Evolutionary conservation across 202 grass and related monocot genomes (phyloP), one percentile per base, ranked within the genome.

Genomic region (Digitaria exilis): DNA sequence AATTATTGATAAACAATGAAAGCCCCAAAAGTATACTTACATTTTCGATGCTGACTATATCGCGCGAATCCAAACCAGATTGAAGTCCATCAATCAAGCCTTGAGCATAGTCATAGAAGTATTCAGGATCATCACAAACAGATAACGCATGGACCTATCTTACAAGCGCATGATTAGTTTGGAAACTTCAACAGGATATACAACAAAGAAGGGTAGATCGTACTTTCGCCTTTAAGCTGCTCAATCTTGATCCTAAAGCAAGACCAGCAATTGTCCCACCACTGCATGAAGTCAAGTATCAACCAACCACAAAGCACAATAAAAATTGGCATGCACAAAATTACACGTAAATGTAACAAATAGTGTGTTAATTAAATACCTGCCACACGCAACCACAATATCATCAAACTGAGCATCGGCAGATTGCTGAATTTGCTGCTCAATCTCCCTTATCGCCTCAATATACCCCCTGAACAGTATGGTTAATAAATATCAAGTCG

Each of bases 181-280:
- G 32, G 26, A 76, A 71, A 78, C 4, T 84, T 84, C 24, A 77
- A 3, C 16, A 71, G 17, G 15, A 67, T 54, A 80, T 7, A 78
- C 45, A 80, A 62, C 24, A 74, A 44, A 51, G 29, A 87, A 90
- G 45, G 48, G 50, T 68, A 52, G 18, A 32, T 46, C 89, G 68
- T 96, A 96, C 96, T 83, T 94, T 89, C 79, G 93, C 81, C 71
- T 86, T 96, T 78, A 98, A 92, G 83, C 81, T 98, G 86, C 96
- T 96, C 71, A 94, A 75, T 82, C 58, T 92, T 79, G 93, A 94
- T 75, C 89, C 96, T 78, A 98, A 94, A 72, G 93, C 88, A 85
- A 98, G 86, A 43, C 96, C 96, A 49, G 93, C 91, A 87, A 98
- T 92, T 10, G 96, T 98, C 90, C 96, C 96, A 76, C 96, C 96